phyloP scores from a whole-genome alignment of 2,329 filamentous ascomycete species.

The Epichloe coenophiala region DNA sequence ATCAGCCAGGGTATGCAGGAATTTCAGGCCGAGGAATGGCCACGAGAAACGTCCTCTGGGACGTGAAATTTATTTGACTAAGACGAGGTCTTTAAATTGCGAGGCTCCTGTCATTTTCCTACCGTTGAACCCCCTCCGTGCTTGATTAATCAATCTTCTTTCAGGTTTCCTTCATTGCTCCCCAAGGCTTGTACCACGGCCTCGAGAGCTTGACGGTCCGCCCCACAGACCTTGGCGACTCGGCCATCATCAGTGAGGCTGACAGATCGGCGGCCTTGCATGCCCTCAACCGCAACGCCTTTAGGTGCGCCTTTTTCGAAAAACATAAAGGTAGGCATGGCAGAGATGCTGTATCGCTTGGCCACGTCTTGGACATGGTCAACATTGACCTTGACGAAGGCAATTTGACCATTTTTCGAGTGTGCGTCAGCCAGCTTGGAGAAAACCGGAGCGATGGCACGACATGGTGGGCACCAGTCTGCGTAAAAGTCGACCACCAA shows the following conservation, averaged over 20 bases:
- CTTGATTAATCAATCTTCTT: too few relatives aligned
- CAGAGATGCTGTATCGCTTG: conserved; percentile 62
- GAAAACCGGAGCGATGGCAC: conserved; percentile 32
- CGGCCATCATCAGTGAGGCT: conserved; percentile 12
- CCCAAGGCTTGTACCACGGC: conserved; percentile 15
- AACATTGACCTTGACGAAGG: conserved; percentile 11
- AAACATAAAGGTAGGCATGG: conserved; percentile 87
- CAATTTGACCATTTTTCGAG: conserved; percentile 10
- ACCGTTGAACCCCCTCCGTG: too few relatives aligned
- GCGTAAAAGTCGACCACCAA: conserved; percentile 36
- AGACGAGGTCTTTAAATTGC: too few relatives aligned
- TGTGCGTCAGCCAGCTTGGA: conserved; percentile 32
- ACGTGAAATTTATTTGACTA: too few relatives aligned
- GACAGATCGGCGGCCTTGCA: conserved; percentile 11
- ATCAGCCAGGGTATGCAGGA: too few relatives aligned
- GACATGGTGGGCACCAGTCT: conserved; percentile 37
- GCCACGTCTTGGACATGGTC: conserved; percentile 21
- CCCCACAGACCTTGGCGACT: conserved; percentile 18
- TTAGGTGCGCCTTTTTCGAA: conserved; percentile 61
- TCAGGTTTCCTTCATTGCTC: conserved; percentile 1
- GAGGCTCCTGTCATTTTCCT: too few relatives aligned
- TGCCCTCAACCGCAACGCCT: conserved; percentile 17
- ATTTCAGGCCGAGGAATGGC: too few relatives aligned
- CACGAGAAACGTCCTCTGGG: too few relatives aligned
- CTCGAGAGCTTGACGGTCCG: conserved; percentile 15